phyloP scores from a whole-genome alignment of 495 filamentous ascomycete species.

The Terfezia boudieri region DNA sequence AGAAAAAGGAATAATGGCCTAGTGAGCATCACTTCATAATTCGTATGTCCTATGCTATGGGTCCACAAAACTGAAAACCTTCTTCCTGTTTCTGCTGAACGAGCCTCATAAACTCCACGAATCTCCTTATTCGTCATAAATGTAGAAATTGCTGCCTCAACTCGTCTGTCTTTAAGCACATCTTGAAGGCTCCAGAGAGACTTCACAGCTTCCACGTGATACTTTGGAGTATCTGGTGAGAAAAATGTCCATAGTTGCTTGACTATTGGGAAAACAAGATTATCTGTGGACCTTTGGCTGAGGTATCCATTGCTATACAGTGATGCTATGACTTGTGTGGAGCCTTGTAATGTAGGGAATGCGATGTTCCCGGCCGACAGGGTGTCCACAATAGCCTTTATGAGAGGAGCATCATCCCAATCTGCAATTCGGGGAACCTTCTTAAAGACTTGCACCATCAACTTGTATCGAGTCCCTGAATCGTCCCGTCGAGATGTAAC shows the following conservation, averaged over 20 bases:
- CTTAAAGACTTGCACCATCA: constrained; percentile 13
- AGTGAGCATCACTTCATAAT: constrained; percentile 50
- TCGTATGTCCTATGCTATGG: constrained; percentile 46
- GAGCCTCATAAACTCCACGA: constrained; percentile 28
- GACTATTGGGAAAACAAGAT: constrained; percentile 44
- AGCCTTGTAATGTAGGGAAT: constrained; percentile 14
- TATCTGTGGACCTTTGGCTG: constrained; percentile 24
- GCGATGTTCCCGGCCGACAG: constrained; percentile 8
- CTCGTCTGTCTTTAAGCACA: constrained; percentile 32
- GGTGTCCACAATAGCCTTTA: constrained; percentile 7
- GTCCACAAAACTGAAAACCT: constrained; percentile 59
- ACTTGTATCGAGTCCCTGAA: constrained; percentile 10
- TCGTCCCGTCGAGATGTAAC: constrained; percentile 1
- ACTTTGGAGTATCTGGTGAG: constrained; percentile 60
- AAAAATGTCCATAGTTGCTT: constrained; percentile 55
- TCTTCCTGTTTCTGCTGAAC: constrained; percentile 32
- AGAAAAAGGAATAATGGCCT: constrained; percentile 65
- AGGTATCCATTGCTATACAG: constrained; percentile 16
- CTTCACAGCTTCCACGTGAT: constrained; percentile 78
- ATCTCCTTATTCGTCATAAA: constrained; percentile 39
- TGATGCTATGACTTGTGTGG: constrained; percentile 13
- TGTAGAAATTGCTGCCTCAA: constrained; percentile 61
- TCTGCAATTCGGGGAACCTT: constrained; percentile 11
- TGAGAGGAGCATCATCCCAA: constrained; percentile 7
- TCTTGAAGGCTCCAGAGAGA: constrained; percentile 68